Percentiles rank a stretch among this genome's conserved stretches.
These are phyloP conservation scores for Singerocomus inundabilis DNA, from an alignment of 1,284 basidiomycete genomes.

Conservation along the genomic window DNA sequence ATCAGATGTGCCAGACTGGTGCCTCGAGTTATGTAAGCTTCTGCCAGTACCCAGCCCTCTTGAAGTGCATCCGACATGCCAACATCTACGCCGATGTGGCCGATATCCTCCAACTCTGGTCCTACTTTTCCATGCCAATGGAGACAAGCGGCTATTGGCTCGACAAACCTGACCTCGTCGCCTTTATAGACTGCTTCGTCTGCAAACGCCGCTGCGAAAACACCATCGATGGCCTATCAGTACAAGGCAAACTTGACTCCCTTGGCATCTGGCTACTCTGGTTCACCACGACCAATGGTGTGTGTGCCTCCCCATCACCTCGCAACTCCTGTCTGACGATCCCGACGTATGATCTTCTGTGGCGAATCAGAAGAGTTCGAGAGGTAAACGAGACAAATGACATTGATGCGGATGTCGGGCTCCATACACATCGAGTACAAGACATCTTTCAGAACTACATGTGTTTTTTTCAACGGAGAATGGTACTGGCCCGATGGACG, in stretches of 20 bases:
- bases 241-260: conserved; percentile 46
- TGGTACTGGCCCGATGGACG: too few species aligned
- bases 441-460: too few species aligned
- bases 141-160: conserved; percentile 71
- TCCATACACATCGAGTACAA: too few species aligned
- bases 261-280: conserved; percentile 65
- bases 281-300: conserved; percentile 55
- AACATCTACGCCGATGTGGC: conserved; percentile 36
- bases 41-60: not conserved
- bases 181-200: conserved; percentile 48
- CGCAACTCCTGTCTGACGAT: too few species aligned
- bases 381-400: too few species aligned
- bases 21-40: too few species aligned
- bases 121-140: conserved; percentile 61
- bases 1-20: too few species aligned
- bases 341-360: too few species aligned
- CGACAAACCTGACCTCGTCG: conserved; percentile 46
- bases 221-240: conserved; percentile 51
- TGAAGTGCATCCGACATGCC: conserved; percentile 43
- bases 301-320: conserved; percentile 3
- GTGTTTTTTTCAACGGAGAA: too few species aligned
- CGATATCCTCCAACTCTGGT: conserved; percentile 48
- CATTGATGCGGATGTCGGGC: too few species aligned
- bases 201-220: conserved; percentile 45
- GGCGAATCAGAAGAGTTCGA: too few species aligned